phyloP scores from a whole-genome alignment of 345 rosid species.

The Jatropha curcas region DNA sequence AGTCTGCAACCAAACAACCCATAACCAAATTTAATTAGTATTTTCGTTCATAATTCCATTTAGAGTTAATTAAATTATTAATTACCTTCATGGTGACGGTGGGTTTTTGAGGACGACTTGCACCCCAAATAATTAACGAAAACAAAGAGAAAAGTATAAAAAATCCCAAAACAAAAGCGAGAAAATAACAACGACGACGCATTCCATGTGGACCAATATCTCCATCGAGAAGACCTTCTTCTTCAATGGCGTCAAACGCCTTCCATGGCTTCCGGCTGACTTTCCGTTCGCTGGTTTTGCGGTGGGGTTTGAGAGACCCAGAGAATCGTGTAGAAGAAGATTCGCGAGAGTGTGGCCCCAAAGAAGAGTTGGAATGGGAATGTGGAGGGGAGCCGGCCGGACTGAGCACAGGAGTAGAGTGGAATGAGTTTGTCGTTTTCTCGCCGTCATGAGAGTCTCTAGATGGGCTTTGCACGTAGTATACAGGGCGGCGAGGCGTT shows the following conservation, averaged over 20 bases:
- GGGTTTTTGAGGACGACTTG: constrained; percentile 64
- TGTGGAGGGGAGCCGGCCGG: constrained; percentile 73
- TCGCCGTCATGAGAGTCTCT: constrained; percentile 69
- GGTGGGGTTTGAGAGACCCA: constrained; percentile 45
- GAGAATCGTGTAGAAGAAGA: constrained; percentile 71
- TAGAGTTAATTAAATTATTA: background rate
- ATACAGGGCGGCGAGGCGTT: constrained; percentile 47
- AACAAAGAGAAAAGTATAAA: constrained; percentile 50
- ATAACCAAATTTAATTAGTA: too few species aligned
- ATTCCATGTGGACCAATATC: constrained; percentile 26
- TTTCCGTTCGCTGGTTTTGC: constrained; percentile 29
- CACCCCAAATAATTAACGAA: constrained; percentile 70
- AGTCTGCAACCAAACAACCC: constrained; percentile 35
- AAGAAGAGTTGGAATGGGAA: constrained; percentile 70
- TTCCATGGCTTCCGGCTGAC: constrained; percentile 36
- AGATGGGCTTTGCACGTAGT: constrained; percentile 80
- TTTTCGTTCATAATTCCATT: background rate
- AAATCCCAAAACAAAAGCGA: constrained; percentile 53
- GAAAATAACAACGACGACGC: constrained; percentile 53
- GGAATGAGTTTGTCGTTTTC: constrained; percentile 67
- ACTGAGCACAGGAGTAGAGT: constrained; percentile 62
- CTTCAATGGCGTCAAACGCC: constrained; percentile 71
- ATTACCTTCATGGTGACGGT: constrained; percentile 59
- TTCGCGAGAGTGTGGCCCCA: constrained; percentile 67
- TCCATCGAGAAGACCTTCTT: constrained; percentile 56